phyloP scores from a whole-genome alignment of 2,329 filamentous ascomycete genomes.

The Aspergillus japonicus region DNA sequence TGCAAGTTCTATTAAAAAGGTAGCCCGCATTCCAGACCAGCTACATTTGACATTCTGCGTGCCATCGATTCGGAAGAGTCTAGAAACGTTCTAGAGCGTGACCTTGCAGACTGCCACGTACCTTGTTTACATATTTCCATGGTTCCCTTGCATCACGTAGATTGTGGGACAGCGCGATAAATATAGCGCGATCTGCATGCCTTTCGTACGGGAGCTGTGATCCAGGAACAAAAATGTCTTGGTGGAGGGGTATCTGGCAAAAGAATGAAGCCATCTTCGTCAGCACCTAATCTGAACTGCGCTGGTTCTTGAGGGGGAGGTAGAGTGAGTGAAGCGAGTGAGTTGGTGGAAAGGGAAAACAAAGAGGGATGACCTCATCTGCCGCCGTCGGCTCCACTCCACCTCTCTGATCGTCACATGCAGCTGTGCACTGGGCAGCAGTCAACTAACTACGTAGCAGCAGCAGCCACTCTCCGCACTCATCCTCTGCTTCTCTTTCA shows the following conservation, averaged over 20 bases:
- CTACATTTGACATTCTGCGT: neutral
- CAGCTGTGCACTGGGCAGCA: neutral
- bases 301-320: neutral
- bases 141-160: neutral
- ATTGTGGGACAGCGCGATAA: neutral
- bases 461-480: neutral
- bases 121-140: neutral
- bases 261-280: neutral
- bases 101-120: neutral
- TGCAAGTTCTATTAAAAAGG: neutral
- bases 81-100: neutral
- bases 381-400: conserved; percentile 1
- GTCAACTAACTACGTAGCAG: neutral
- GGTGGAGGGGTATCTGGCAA: neutral
- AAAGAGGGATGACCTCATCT: neutral
- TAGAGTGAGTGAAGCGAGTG: neutral
- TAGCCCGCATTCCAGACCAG: neutral
- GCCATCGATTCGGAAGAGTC: neutral
- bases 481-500: neutral
- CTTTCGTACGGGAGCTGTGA: neutral
- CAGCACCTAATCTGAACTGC: neutral
- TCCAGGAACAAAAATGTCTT: neutral
- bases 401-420: neutral
- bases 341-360: neutral
- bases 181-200: neutral